A percentile compares a stretch with the other conserved stretches of the same genome.
These are phyloP conservation scores for Akanthomyces uredinophilus DNA, from an alignment of 2,329 filamentous ascomycete species.

Conservation along the genomic window DNA sequence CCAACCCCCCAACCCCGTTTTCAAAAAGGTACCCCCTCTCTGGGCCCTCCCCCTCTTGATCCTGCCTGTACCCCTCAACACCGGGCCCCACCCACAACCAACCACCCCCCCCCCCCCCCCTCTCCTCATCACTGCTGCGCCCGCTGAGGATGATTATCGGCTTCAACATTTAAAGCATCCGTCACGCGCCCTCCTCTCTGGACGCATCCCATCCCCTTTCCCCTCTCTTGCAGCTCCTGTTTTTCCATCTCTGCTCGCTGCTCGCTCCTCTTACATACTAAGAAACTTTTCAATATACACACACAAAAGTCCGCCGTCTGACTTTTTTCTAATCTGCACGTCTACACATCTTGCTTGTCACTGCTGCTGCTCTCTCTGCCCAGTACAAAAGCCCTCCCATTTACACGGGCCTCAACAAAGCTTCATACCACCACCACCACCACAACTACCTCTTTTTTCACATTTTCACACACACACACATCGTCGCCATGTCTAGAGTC, in stretches of 20 bases:
- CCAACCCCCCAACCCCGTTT: neutral
- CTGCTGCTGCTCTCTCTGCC: neutral
- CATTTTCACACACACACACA: neutral
- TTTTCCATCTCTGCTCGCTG: neutral
- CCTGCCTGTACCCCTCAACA: neutral
- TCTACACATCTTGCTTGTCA: neutral
- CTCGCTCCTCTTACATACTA: neutral
- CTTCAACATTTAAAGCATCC: slow-evolving; percentile 5
- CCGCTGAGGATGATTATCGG: neutral
- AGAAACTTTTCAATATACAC: neutral
- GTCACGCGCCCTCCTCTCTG: neutral
- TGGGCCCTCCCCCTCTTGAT: neutral
- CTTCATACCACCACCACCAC: neutral
- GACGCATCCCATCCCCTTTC: neutral
- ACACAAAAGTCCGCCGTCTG: neutral
- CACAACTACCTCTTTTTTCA: neutral
- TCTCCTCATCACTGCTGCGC: neutral
- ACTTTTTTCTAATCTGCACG: neutral
- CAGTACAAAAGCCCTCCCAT: neutral
- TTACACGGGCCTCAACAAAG: neutral
- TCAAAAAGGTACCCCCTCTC: neutral
- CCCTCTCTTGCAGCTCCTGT: no score
- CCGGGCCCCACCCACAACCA: neutral
- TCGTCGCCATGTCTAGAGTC: slow-evolving; percentile 42
- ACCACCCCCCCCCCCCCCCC: no score